These are phyloP conservation scores for Rhododendron griersonianum DNA, from an alignment of 148 eudicot species.

Conservation along the genomic window DNA sequence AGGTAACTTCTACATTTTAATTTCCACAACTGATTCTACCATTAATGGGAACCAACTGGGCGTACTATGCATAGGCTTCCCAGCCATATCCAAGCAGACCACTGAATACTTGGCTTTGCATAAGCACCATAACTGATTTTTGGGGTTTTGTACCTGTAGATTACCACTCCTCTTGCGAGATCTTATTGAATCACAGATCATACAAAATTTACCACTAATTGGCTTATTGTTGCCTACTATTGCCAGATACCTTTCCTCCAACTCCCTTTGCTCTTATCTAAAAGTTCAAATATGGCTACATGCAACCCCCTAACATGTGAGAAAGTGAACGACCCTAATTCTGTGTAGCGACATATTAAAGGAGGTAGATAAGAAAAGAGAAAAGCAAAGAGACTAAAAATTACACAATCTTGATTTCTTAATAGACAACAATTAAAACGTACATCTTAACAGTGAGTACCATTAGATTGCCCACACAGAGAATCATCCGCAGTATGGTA, in stretches of 20 bases:
- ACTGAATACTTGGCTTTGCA: background rate
- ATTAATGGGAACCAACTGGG: background rate
- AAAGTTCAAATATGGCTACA: background rate
- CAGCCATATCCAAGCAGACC: background rate
- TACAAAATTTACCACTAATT: background rate
- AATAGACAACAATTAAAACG: no score
- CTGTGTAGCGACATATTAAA: background rate
- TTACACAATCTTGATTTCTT: background rate
- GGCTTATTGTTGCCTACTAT: background rate
- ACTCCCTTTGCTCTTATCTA: background rate
- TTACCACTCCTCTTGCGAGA: background rate
- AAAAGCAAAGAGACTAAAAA: background rate
- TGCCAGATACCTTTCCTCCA: background rate
- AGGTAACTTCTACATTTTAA: background rate
- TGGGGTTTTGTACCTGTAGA: background rate
- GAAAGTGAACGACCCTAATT: background rate
- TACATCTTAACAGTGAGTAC: background rate
- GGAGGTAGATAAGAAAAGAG: background rate
- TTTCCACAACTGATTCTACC: background rate
- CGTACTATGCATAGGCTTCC: background rate
- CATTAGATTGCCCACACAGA: background rate
- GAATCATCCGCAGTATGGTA: background rate
- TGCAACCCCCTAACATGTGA: background rate
- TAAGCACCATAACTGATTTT: background rate
- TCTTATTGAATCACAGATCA: background rate